Percentiles rank a stretch among this genome's conserved stretches.
These are phyloP conservation scores for Rostrohypoxylon terebratum DNA, from an alignment of 495 filamentous ascomycete species.

Conservation along the genomic window DNA sequence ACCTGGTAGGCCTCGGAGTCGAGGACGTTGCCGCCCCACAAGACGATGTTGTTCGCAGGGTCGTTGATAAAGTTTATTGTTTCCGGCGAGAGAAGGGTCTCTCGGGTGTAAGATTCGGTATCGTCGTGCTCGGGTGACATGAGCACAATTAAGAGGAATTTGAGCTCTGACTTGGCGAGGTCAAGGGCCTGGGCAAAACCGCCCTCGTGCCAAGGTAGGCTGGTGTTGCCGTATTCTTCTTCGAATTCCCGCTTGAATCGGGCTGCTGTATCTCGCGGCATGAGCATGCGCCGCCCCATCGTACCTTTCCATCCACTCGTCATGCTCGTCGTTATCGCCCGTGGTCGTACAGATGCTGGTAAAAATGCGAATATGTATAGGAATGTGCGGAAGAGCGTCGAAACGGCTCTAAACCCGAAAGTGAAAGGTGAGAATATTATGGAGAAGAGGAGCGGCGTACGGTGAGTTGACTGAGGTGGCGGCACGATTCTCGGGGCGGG, in stretches of 20 bases:
- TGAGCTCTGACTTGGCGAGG: constrained; percentile 86
- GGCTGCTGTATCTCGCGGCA: constrained; percentile 86
- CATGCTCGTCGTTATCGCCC: constrained; percentile 67
- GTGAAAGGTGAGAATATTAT: constrained; percentile 86
- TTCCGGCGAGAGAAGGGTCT: constrained; percentile 82
- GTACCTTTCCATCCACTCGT: constrained; percentile 70
- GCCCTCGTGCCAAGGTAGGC: constrained; percentile 80
- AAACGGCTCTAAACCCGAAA: constrained; percentile 75
- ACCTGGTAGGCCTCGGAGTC: constrained; percentile 96
- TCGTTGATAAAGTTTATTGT: constrained; percentile 78
- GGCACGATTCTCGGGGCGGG: constrained; percentile 85
- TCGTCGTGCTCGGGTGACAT: constrained; percentile 94
- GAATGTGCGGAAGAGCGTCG: constrained; percentile 73
- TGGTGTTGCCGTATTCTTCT: constrained; percentile 83
- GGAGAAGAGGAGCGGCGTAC: constrained; percentile 77
- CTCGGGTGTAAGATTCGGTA: constrained; percentile 81
- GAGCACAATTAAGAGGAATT: constrained; percentile 86
- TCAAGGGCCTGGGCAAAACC: constrained; percentile 93
- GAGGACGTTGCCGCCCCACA: constrained; percentile 92
- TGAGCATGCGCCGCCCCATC: constrained; percentile 76
- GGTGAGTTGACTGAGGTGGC: constrained; percentile 71
- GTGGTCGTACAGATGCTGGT: constrained; percentile 65
- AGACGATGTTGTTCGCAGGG: constrained; percentile 76
- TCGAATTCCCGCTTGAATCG: constrained; percentile 92
- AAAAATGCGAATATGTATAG: constrained; percentile 78